Percentiles rank a stretch among this genome's conserved stretches.
These are phyloP conservation scores for Vachellia collinsii DNA, from an alignment of 306 rosid species.

Conservation along the genomic window DNA sequence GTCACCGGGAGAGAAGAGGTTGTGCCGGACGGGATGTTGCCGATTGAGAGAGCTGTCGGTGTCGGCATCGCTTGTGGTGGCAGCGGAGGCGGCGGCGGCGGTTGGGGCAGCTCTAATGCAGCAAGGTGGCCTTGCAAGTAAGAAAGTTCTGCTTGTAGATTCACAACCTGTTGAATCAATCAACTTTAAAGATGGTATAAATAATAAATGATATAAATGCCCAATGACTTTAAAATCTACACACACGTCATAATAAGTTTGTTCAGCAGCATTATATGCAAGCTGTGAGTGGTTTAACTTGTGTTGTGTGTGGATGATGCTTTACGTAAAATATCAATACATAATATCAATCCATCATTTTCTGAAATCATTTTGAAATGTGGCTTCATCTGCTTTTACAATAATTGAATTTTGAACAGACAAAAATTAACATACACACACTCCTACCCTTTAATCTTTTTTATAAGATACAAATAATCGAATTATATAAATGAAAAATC, in stretches of 20 bases:
- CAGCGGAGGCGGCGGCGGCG: conserved; percentile 53
- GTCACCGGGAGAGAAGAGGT: conserved; percentile 48
- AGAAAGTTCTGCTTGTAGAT: conserved; percentile 86
- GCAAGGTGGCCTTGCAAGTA: conserved; percentile 84
- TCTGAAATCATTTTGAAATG: neutral
- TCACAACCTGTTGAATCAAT: conserved; percentile 60
- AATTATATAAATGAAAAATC: no score
- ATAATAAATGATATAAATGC: neutral
- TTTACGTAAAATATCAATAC: no score
- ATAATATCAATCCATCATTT: neutral
- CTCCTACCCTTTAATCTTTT: no score
- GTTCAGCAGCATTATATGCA: no score
- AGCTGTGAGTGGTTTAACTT: no score
- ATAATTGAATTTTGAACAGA: no score
- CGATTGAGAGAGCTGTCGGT: conserved; percentile 48
- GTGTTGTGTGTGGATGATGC: no score
- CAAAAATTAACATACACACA: no score
- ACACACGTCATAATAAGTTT: no score
- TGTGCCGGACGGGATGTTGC: conserved; percentile 59
- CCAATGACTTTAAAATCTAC: neutral
- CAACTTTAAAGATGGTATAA: neutral
- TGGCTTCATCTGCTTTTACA: neutral
- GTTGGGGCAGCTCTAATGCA: conserved; percentile 71
- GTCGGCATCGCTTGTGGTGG: conserved; percentile 42
- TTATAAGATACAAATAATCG: no score